These are phyloP conservation scores for Striga hermonthica DNA, from an alignment of 305 asterid species.

Conservation along the genomic window DNA sequence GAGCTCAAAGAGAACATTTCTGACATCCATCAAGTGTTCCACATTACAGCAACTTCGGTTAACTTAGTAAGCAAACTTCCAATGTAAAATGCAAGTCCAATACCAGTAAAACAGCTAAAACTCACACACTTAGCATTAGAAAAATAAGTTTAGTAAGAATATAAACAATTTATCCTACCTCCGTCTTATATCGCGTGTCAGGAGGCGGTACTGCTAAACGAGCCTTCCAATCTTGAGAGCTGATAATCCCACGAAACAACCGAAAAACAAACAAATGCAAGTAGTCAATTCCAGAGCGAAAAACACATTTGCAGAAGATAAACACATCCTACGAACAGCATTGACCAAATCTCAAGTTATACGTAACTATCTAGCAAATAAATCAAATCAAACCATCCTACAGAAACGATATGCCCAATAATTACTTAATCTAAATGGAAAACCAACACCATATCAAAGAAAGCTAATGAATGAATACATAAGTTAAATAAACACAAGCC, in stretches of 20 bases:
- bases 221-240: conserved; percentile 45
- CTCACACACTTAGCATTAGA: not conserved
- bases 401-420: conserved; percentile 3
- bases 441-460: conserved; percentile 11
- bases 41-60: not conserved
- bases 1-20: not conserved
- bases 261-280: not conserved
- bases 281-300: conserved; percentile 1
- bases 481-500: not conserved
- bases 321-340: not conserved
- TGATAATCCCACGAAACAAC: not conserved
- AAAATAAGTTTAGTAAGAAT: not conserved
- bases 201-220: conserved; percentile 35
- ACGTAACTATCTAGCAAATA: not conserved
- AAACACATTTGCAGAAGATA: not conserved
- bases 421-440: not conserved
- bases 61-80: not conserved
- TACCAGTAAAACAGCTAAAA: not conserved
- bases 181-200: conserved; percentile 40
- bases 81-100: not conserved
- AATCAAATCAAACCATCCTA: not conserved
- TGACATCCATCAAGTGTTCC: not conserved
- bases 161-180: conserved; percentile 28
- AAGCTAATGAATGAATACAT: not conserved
- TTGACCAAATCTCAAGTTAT: conserved; percentile 3